These are phyloP conservation scores for Globisporangium cystogenes DNA, from an alignment of 352 stramenopile species.

Conservation along the genomic window DNA sequence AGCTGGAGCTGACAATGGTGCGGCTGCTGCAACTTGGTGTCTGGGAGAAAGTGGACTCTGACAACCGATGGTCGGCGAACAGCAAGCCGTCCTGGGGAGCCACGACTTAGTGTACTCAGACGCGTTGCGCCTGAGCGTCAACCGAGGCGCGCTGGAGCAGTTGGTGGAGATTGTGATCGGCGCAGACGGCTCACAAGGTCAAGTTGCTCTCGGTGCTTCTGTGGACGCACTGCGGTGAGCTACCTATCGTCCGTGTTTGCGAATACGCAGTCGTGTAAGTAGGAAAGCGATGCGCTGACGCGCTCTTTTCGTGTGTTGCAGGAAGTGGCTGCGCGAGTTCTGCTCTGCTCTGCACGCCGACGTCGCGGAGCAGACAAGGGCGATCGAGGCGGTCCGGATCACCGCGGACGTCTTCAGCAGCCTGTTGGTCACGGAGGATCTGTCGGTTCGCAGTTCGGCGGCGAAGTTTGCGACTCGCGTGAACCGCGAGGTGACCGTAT, in stretches of 20 bases:
- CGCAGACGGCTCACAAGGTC: not conserved
- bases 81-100: constrained; percentile 2
- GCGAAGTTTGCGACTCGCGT: constrained; percentile 7
- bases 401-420: constrained; percentile 1
- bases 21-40: not conserved
- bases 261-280: too few relatives aligned
- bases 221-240: constrained; percentile 9
- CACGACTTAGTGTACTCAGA: not conserved
- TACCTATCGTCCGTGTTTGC: not conserved
- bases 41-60: not conserved
- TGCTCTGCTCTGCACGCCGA: constrained; percentile 3
- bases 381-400: constrained; percentile 8
- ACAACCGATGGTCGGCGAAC: not conserved
- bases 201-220: not conserved
- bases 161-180: constrained; percentile 8
- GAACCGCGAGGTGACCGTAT: constrained; percentile 6
- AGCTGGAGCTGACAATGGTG: constrained; percentile 12
- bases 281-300: not conserved
- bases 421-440: constrained; percentile 11
- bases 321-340: constrained; percentile 4
- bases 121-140: not conserved
- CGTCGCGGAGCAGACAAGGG: constrained; percentile 2
- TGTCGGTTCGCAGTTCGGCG: constrained; percentile 8
- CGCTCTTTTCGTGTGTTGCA: not conserved
- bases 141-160: constrained; percentile 4